Percentiles rank a stretch among this genome's conserved stretches.
Conservation (phyloP, 257 asterid species). For the Avicennia marina region DNA sequence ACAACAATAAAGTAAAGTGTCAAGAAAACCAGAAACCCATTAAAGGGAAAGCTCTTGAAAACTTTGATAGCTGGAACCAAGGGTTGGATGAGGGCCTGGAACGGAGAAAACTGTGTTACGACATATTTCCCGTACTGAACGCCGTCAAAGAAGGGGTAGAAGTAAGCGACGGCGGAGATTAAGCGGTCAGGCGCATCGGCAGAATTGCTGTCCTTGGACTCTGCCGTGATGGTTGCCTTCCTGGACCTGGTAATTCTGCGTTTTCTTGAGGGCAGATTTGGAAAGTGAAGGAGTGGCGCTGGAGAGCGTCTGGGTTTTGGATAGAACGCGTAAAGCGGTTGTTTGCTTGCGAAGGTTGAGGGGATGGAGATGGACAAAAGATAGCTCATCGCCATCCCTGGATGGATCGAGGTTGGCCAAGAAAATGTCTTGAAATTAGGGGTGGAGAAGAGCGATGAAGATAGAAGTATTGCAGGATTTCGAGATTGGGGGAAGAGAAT, state of each 20-base stretch:
- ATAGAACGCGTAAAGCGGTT: conserved; percentile 19
- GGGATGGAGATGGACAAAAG: conserved; percentile 28
- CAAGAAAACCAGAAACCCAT: conserved; percentile 71
- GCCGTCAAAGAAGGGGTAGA: conserved; percentile 96
- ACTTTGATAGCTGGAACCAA: conserved; percentile 78
- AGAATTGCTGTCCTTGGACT: conserved; percentile 57
- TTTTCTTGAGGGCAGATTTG: conserved; percentile 21
- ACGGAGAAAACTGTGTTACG: conserved; percentile 70
- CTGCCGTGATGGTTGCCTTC: conserved; percentile 25
- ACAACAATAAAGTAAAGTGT: conserved; percentile 88
- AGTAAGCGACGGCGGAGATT: conserved; percentile 81
- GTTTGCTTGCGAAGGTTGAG: conserved; percentile 14
- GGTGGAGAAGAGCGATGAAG: conserved; percentile 10
- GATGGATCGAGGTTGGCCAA: conserved; percentile 16
- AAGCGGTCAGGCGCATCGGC: conserved; percentile 83
- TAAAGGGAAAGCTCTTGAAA: conserved; percentile 86
- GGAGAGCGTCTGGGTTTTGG: conserved; percentile 5
- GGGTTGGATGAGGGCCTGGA: conserved; percentile 69
- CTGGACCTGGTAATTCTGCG: conserved; percentile 18
- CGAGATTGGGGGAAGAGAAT: background rate
- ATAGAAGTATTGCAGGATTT: conserved; percentile 21
- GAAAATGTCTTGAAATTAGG: conserved; percentile 9
- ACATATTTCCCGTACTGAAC: conserved; percentile 86
- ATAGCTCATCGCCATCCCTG: conserved; percentile 48
- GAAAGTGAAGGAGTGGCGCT: conserved; percentile 9